A percentile compares a stretch with the other conserved stretches of the same genome.
Conservation (phyloP, 768 basidiomycete species). For the Serendipita sp. region DNA sequence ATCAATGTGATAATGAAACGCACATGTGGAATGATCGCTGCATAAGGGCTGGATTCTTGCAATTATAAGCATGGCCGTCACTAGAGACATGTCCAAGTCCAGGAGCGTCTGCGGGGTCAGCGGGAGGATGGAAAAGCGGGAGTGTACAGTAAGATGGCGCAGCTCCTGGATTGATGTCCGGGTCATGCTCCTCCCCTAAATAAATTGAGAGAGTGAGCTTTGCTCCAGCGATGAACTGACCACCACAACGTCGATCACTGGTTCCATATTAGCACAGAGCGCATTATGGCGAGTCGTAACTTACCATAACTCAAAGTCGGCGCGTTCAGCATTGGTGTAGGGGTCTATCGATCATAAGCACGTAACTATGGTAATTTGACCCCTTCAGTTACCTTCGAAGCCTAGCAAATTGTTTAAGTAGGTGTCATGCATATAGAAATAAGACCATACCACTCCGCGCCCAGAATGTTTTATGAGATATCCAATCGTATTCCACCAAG, state of each 20-base stretch:
- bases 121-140: conserved; percentile 35
- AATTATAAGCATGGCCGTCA: conserved; percentile 41
- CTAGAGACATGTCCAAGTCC: conserved; percentile 27
- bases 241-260: conserved; percentile 38
- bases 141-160: conserved; percentile 40
- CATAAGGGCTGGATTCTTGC: conserved; percentile 36
- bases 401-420: conserved; percentile 21
- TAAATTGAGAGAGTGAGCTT: neutral
- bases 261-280: neutral
- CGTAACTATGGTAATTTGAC: neutral
- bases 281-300: conserved; percentile 12
- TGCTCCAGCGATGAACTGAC: conserved; percentile 17
- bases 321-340: conserved; percentile 40
- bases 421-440: neutral
- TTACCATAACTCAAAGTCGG: conserved; percentile 39
- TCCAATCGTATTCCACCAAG: conserved; percentile 32
- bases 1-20: conserved; percentile 13
- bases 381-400: conserved; percentile 32
- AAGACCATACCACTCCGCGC: conserved; percentile 33
- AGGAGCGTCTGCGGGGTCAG: conserved; percentile 18
- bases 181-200: conserved; percentile 36
- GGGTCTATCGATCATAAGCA: conserved; percentile 27
- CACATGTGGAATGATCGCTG: conserved; percentile 39
- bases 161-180: conserved; percentile 23
- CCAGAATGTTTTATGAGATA: conserved; percentile 43